These are phyloP conservation scores for Staphylotrichum tortipilum DNA, from an alignment of 495 filamentous ascomycete genomes.

Conservation along the genomic window DNA sequence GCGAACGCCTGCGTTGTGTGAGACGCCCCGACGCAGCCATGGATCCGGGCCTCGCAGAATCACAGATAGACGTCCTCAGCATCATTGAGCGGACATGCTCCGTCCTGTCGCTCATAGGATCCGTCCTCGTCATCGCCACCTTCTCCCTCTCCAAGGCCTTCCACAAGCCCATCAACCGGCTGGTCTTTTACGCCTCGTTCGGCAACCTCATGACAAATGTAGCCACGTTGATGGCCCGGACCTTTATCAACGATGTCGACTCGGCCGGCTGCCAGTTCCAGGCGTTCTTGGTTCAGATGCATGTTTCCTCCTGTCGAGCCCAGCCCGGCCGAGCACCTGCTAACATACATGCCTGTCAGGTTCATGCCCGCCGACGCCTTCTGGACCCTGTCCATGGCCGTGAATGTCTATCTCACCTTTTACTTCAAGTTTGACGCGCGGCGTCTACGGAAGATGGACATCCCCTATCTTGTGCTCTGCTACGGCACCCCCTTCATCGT, in stretches of 20 bases:
- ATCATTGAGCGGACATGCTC: slow-evolving; percentile 60
- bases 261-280: slow-evolving; percentile 65
- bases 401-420: slow-evolving; percentile 82
- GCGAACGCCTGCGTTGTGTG: not conserved
- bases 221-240: slow-evolving; percentile 62
- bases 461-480: slow-evolving; percentile 60
- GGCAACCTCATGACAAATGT: slow-evolving; percentile 77
- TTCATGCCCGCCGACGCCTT: slow-evolving; percentile 71
- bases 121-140: slow-evolving; percentile 63
- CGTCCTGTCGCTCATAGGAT: slow-evolving; percentile 62
- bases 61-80: slow-evolving; percentile 38
- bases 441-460: slow-evolving; percentile 59
- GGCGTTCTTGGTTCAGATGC: slow-evolving; percentile 66
- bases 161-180: slow-evolving; percentile 70
- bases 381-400: slow-evolving; percentile 78
- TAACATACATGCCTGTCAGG: slow-evolving; percentile 34
- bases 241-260: slow-evolving; percentile 38
- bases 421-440: slow-evolving; percentile 64
- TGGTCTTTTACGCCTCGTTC: slow-evolving; percentile 77
- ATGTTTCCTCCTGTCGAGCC: slow-evolving; percentile 14
- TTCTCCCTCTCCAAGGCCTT: slow-evolving; percentile 54
- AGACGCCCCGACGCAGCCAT: slow-evolving; percentile 1
- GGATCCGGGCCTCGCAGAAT: not conserved
- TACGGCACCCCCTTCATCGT: slow-evolving; percentile 71
- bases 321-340: not conserved